phyloP scores from a whole-genome alignment of 169 alveolate genomes.

The Eimeria acervulina region DNA sequence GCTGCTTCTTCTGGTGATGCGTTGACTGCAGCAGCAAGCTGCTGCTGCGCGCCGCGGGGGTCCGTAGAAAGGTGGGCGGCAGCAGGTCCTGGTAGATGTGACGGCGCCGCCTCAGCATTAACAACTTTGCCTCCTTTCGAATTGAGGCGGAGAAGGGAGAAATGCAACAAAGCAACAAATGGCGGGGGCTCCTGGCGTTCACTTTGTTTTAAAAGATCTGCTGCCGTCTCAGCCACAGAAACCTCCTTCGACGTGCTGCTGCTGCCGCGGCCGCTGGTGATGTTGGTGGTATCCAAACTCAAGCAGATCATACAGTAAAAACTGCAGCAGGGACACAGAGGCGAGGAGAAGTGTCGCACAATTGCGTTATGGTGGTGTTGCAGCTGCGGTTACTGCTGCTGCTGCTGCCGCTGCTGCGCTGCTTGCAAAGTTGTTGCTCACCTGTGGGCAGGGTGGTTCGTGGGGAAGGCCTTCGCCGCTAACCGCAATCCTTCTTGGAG shows the following conservation, averaged over 20 bases:
- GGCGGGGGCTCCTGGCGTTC: constrained; percentile 64
- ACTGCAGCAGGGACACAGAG: constrained; percentile 24
- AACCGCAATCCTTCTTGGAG: constrained; percentile 68
- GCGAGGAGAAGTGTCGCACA: not conserved
- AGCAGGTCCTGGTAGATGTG: not conserved
- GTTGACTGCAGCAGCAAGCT: constrained; percentile 69
- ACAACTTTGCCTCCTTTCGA: not conserved
- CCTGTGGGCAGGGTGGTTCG: constrained; percentile 75
- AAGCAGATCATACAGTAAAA: constrained; percentile 60
- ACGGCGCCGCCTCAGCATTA: not conserved
- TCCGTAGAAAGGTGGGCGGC: not conserved
- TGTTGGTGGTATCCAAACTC: not conserved
- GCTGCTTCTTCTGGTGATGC: constrained; percentile 59
- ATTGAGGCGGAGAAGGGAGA: constrained; percentile 35
- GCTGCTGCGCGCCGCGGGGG: constrained; percentile 55
- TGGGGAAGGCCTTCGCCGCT: constrained; percentile 60
- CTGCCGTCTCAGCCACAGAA: constrained; percentile 66
- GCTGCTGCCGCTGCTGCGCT: not conserved
- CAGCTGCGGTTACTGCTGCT: not conserved
- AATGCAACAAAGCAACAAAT: constrained; percentile 25
- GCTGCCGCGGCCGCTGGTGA: constrained; percentile 38
- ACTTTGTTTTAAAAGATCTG: constrained; percentile 32
- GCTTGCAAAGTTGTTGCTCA: not conserved
- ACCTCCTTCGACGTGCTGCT: constrained; percentile 29
- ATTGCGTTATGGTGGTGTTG: not conserved